Conservation (phyloP, 2,329 filamentous ascomycete genomes). For the Botrytis porri region DNA sequence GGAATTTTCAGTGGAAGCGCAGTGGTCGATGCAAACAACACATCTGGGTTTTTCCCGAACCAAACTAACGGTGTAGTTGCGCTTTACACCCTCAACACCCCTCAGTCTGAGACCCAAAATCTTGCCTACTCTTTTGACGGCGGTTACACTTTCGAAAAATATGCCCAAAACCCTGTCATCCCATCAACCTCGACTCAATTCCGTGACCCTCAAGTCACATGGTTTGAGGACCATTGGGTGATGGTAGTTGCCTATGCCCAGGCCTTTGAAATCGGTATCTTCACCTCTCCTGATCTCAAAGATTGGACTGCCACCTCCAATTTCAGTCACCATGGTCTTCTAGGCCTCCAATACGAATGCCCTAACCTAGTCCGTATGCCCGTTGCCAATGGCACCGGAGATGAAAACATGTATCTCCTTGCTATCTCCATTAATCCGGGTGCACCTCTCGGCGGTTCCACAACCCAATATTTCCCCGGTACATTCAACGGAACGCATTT, state of each 20-base stretch:
- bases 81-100: conserved; percentile 48
- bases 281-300: conserved; percentile 56
- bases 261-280: conserved; percentile 59
- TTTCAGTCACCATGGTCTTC: conserved; percentile 54
- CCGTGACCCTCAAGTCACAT: conserved; percentile 64
- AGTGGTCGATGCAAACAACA: conserved; percentile 55
- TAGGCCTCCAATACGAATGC: conserved; percentile 48
- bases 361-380: conserved; percentile 59
- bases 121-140: conserved; percentile 61
- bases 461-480: conserved; percentile 55
- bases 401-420: conserved; percentile 43
- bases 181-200: conserved; percentile 49
- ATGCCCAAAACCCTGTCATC: conserved; percentile 59
- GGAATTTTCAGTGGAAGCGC: conserved; percentile 54
- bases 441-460: conserved; percentile 54
- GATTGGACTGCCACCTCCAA: conserved; percentile 58
- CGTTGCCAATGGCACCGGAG: conserved; percentile 37
- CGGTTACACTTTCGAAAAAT: conserved; percentile 60
- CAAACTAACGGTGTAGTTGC: conserved; percentile 62
- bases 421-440: conserved; percentile 56
- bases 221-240: conserved; percentile 56
- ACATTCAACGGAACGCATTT: conserved; percentile 65
- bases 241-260: conserved; percentile 54
- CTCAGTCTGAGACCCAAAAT: conserved; percentile 50
- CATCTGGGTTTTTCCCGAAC: conserved; percentile 59